A percentile compares a stretch with the other conserved stretches of the same genome.
These are phyloP conservation scores for Protomyces lactucae-debilis DNA, from an alignment of 1,139 yeast genomes.

Conservation along the genomic window DNA sequence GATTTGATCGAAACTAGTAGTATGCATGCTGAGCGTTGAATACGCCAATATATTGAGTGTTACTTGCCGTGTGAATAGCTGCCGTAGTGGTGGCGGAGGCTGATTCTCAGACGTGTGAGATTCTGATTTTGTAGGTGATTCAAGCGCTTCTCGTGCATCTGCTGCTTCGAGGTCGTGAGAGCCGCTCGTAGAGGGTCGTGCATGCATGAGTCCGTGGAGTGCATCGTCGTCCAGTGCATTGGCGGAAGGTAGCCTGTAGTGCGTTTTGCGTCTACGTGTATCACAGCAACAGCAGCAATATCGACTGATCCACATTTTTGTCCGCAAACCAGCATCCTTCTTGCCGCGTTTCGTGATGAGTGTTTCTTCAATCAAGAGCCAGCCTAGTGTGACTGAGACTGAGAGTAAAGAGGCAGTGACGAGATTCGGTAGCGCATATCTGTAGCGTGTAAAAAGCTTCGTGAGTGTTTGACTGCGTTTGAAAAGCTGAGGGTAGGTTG, in stretches of 20 bases:
- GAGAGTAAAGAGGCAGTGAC: constrained; percentile 36
- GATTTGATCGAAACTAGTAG: constrained; percentile 23
- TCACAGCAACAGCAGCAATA: constrained; percentile 6
- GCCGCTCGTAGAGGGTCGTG: constrained; percentile 14
- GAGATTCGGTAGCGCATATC: constrained; percentile 59
- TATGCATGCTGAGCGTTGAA: constrained; percentile 11
- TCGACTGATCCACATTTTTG: constrained; percentile 7
- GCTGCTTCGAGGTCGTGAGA: constrained; percentile 3
- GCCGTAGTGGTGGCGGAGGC: constrained; percentile 46
- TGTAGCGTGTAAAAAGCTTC: constrained; percentile 44
- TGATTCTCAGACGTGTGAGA: constrained; percentile 43
- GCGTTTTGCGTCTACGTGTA: neutral
- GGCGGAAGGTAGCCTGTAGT: constrained; percentile 12
- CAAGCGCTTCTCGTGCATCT: constrained; percentile 29
- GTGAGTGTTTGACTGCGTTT: constrained; percentile 24
- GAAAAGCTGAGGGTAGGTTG: constrained; percentile 36
- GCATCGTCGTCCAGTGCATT: constrained; percentile 11
- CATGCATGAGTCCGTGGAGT: constrained; percentile 1
- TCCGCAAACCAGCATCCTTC: constrained; percentile 12
- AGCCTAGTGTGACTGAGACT: constrained; percentile 44
- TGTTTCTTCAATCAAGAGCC: constrained; percentile 60
- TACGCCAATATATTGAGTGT: constrained; percentile 8
- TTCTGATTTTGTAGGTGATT: constrained; percentile 47
- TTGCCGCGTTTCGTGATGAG: constrained; percentile 39
- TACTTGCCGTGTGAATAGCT: constrained; percentile 21